Percentiles rank a stretch among this genome's conserved stretches.
Conservation (phyloP, 352 stramenopile genomes). For the Phytophthora chlamydospora region DNA sequence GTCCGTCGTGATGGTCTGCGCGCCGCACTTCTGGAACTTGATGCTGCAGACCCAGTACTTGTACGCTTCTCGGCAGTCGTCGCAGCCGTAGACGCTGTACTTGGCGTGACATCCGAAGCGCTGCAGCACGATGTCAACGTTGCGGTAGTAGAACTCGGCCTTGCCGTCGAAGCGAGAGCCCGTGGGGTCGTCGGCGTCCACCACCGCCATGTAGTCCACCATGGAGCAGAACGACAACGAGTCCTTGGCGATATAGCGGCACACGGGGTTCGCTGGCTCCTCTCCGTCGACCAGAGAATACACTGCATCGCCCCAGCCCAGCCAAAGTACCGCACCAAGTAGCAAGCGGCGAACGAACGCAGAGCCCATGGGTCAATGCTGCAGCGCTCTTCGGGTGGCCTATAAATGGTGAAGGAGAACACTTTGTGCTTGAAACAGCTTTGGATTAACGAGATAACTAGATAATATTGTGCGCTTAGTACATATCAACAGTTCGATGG, state of each 20-base stretch:
- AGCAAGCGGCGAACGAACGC: conserved; percentile 3
- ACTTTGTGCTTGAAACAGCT: conserved; percentile 20
- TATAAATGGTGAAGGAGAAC: conserved; percentile 17
- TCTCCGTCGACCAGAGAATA: conserved; percentile 36
- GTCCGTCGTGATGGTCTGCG: conserved; percentile 27
- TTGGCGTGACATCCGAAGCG: conserved; percentile 82
- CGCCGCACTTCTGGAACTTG: conserved; percentile 81
- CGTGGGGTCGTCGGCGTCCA: conserved; percentile 59
- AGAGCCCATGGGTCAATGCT: not conserved
- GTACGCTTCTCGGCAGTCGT: conserved; percentile 87
- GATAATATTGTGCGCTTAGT: conserved; percentile 12
- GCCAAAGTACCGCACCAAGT: conserved; percentile 3
- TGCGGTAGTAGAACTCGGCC: conserved; percentile 80
- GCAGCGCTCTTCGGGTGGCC: not conserved
- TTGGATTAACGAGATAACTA: conserved; percentile 7
- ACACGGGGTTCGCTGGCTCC: conserved; percentile 54
- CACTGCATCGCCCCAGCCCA: not conserved
- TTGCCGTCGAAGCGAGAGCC: conserved; percentile 59
- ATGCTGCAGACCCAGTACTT: conserved; percentile 90
- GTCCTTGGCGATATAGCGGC: conserved; percentile 57
- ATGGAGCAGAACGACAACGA: conserved; percentile 84
- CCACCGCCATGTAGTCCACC: conserved; percentile 81
- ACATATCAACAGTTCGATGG: conserved; percentile 1
- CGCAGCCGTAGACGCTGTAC: conserved; percentile 84
- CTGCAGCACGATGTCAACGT: conserved; percentile 80